Base-by-base conservation (phyloP, 2,329 filamentous ascomycete species). In the Pleoardoris graminearum region DNA sequence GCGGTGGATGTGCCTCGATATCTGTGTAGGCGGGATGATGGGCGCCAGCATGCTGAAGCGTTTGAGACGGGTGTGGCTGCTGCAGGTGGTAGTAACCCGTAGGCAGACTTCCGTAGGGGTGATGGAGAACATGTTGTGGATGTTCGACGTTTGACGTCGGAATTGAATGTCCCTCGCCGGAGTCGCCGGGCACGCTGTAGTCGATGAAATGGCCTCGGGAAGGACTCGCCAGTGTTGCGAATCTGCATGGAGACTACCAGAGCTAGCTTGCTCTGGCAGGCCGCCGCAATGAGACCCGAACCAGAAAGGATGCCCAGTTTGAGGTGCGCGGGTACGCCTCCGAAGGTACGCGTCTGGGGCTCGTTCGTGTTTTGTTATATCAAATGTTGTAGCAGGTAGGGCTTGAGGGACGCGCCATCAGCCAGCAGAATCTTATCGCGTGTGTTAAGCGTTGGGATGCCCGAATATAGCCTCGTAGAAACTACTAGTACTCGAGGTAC, bases 201-300 rank as follows among this genome's bases (percentile, higher is more conserved):
- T 77, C 73, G 72, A 78, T 76, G 69, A 71, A 72, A 63, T 72
- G 75, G 66, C 75, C 75, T 71, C 76, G 72, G 70, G 75, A 70
- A 67, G 70, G 65, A 70, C 76, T 75, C 75, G 77, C 77, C 76
- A 79, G 76, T 69, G 70, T 78, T 77, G 76, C 76, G 68, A 76
- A 69, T 75, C 73, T 74, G 75, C 75, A 77, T 77, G 71, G 72
- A 77, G 75, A 75, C 76, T 78, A 76, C 77, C 75, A 77, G 76
- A 77, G 76, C 75, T 72, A 73, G 63, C 68, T 73, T 71, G 75
- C 76, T 77, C 76, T 76, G 74, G 75, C 75, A 78, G 74, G 71
- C 72, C 68, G 73, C 75, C 72, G 68, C 67, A 65, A 68, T 74
- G 63, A 74, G 73, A 74, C 72, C 71, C 71, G 72, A 70, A 70